phyloP scores from a whole-genome alignment of 176 grass and related monocot species.

The Oryza australiensis region DNA sequence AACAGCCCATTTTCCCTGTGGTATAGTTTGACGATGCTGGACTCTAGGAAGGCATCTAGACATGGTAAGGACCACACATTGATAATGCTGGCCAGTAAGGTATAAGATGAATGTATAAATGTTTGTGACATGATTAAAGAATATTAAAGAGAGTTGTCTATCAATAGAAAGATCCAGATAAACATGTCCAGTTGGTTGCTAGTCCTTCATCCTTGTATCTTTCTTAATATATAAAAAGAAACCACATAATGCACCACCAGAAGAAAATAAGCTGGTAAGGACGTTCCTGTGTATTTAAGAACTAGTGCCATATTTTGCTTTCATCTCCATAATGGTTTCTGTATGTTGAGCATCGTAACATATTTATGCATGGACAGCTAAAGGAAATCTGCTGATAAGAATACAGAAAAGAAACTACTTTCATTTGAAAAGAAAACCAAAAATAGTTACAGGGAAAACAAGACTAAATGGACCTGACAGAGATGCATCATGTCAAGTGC shows the following conservation, averaged over 20 bases:
- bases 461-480: not conserved
- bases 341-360: not conserved
- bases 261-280: constrained; percentile 4
- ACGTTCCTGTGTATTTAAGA: not conserved
- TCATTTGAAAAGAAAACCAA: not conserved
- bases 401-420: not conserved
- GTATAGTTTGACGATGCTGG: not conserved
- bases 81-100: not conserved
- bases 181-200: not conserved
- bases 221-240: not conserved
- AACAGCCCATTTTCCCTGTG: constrained; percentile 7
- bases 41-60: not conserved
- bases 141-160: not conserved
- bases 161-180: not conserved
- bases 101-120: not conserved
- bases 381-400: not conserved
- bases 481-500: not conserved
- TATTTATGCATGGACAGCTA: constrained; percentile 1
- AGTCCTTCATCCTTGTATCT: not conserved
- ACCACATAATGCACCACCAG: not conserved
- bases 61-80: not conserved
- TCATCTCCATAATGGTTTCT: constrained; percentile 19
- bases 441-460: not conserved
- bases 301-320: not conserved
- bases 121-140: not conserved